A percentile compares a stretch with the other conserved stretches of the same genome.
phyloP scores from a whole-genome alignment of 2,329 filamentous ascomycete genomes.

The Scedosporium minutisporum region DNA sequence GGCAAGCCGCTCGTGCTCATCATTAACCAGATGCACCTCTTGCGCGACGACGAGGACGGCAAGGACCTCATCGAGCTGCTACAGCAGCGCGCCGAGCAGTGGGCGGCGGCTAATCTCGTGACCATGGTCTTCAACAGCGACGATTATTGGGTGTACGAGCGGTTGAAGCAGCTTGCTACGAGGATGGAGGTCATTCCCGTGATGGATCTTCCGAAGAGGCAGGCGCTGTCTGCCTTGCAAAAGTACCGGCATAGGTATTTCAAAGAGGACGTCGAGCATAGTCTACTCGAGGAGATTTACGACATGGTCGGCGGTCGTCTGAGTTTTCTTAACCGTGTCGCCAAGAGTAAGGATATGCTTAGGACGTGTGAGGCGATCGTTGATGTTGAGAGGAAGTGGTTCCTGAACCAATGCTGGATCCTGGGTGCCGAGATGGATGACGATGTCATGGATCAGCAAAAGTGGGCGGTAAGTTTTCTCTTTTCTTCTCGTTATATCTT shows the following conservation, averaged over 20 bases:
- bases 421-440: slow-evolving; percentile 74
- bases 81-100: slow-evolving; percentile 91
- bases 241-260: slow-evolving; percentile 78
- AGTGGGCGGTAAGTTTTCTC: slow-evolving; percentile 64
- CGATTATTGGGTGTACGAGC: slow-evolving; percentile 97
- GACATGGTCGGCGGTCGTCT: slow-evolving; percentile 78
- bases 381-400: slow-evolving; percentile 64
- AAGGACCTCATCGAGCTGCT: slow-evolving; percentile 86
- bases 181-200: slow-evolving; percentile 91
- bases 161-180: slow-evolving; percentile 82
- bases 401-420: slow-evolving; percentile 67
- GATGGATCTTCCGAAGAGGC: slow-evolving; percentile 67
- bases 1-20: slow-evolving; percentile 77
- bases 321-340: slow-evolving; percentile 80
- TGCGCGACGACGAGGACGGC: slow-evolving; percentile 88
- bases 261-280: slow-evolving; percentile 43
- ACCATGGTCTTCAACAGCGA: slow-evolving; percentile 94
- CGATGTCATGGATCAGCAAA: slow-evolving; percentile 97
- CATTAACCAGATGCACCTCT: slow-evolving; percentile 85
- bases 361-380: slow-evolving; percentile 63
- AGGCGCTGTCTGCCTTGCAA: slow-evolving; percentile 66
- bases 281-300: slow-evolving; percentile 68
- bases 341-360: slow-evolving; percentile 76
- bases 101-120: slow-evolving; percentile 84
- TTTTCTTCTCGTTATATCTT: not conserved